A percentile compares a stretch with the other conserved stretches of the same genome.
These are phyloP conservation scores for Purpureocillium takamizusanense DNA, from an alignment of 2,329 filamentous ascomycete species.

Conservation along the genomic window DNA sequence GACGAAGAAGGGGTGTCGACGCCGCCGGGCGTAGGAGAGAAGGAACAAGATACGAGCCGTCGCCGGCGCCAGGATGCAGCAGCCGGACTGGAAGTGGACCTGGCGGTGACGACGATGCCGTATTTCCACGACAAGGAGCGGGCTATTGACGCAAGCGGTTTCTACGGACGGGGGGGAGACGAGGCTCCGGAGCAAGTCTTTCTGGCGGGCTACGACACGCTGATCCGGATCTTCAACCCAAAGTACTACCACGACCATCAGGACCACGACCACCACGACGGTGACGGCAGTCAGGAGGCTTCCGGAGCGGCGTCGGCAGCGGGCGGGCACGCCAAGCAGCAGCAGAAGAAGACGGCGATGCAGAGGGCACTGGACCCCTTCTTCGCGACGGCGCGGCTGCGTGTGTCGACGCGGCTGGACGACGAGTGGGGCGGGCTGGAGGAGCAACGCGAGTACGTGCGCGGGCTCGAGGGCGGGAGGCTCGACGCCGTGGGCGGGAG, in stretches of 20 bases:
- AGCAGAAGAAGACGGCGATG: conserved; percentile 27
- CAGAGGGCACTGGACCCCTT: conserved; percentile 51
- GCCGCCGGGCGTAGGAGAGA: no score
- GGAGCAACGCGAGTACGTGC: conserved; percentile 41
- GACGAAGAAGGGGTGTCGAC: no score
- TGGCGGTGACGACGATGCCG: conserved; percentile 61
- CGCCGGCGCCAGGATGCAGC: no score
- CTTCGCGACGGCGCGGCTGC: conserved; percentile 50
- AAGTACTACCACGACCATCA: conserved; percentile 52
- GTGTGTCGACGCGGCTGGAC: conserved; percentile 55
- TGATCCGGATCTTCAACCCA: conserved; percentile 61
- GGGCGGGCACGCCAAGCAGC: neutral
- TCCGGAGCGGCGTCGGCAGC: no score
- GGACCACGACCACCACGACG: neutral
- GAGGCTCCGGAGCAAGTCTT: conserved; percentile 47
- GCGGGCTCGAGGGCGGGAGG: conserved; percentile 34
- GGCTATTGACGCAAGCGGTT: conserved; percentile 40
- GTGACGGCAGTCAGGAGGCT: no score
- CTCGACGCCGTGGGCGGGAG: conserved; percentile 45
- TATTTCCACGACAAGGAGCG: conserved; percentile 66
- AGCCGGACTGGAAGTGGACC: conserved; percentile 38
- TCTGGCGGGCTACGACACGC: conserved; percentile 67
- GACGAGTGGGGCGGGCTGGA: conserved; percentile 46
- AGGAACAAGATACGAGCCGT: no score
- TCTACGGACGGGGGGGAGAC: conserved; percentile 23